These are phyloP conservation scores for Ascochyta viciae-villosae DNA, from an alignment of 2,329 filamentous ascomycete genomes.

Conservation along the genomic window DNA sequence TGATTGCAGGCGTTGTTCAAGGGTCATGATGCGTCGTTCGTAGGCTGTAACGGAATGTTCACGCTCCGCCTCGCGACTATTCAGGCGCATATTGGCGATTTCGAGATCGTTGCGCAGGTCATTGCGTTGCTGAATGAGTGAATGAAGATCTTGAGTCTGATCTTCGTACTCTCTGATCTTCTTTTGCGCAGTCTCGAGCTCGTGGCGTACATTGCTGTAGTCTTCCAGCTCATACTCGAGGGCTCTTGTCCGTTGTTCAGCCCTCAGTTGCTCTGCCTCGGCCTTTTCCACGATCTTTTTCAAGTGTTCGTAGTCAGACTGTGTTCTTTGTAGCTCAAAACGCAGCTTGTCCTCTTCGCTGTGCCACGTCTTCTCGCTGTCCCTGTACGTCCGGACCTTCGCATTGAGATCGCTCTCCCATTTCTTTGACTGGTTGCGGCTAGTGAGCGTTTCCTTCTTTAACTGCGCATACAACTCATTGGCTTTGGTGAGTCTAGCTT, in stretches of 20 bases:
- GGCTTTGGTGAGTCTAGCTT: slow-evolving; percentile 74
- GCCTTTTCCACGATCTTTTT: slow-evolving; percentile 70
- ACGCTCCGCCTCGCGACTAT: slow-evolving; percentile 58
- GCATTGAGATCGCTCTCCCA: slow-evolving; percentile 75
- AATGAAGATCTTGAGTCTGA: slow-evolving; percentile 54
- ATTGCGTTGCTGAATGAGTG: slow-evolving; percentile 64
- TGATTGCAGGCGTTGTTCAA: slow-evolving; percentile 48
- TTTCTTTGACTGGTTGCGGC: slow-evolving; percentile 76
- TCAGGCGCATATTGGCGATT: slow-evolving; percentile 65
- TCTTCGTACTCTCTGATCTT: slow-evolving; percentile 42
- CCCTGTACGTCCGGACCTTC: slow-evolving; percentile 70
- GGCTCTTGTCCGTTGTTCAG: slow-evolving; percentile 63
- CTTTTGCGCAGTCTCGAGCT: slow-evolving; percentile 44
- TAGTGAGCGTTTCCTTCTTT: slow-evolving; percentile 75
- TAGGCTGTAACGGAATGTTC: slow-evolving; percentile 57
- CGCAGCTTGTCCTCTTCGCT: slow-evolving; percentile 64
- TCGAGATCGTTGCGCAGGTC: slow-evolving; percentile 66
- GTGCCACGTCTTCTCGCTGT: slow-evolving; percentile 72
- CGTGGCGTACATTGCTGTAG: slow-evolving; percentile 52
- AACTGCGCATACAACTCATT: slow-evolving; percentile 74
- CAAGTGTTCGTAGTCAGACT: slow-evolving; percentile 69
- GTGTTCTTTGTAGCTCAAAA: slow-evolving; percentile 64
- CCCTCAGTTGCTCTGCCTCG: slow-evolving; percentile 67
- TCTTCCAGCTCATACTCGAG: slow-evolving; percentile 69
- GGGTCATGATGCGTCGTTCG: slow-evolving; percentile 56